Evolutionary conservation across 2,329 filamentous ascomycete genomes (phyloP).

Genomic region (Xylariaceae sp.): DNA sequence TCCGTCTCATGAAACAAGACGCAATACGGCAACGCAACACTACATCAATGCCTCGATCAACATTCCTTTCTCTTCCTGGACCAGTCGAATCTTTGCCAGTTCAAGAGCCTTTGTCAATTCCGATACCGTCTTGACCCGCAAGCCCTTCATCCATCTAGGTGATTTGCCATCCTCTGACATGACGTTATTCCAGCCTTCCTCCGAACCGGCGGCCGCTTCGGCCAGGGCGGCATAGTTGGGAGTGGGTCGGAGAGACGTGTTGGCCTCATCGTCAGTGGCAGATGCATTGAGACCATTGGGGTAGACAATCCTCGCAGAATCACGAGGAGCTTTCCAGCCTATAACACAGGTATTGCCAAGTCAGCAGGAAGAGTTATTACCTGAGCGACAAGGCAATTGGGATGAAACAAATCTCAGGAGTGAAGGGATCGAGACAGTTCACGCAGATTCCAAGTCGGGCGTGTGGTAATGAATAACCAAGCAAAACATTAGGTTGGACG

Average conservation of each 20-base stretch:
- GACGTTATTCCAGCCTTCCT: constrained; percentile 11
- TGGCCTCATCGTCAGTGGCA: constrained; percentile 24
- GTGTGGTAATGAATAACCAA: not conserved
- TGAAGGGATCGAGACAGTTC: too few species aligned
- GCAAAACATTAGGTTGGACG: not conserved
- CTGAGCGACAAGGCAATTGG: not conserved
- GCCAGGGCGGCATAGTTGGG: constrained; percentile 26
- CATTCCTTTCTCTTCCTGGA: constrained; percentile 19
- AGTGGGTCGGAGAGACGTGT: constrained; percentile 24
- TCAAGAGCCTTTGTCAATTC: constrained; percentile 17
- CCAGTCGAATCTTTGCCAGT: constrained; percentile 12
- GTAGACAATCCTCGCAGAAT: constrained; percentile 23
- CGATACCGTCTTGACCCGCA: constrained; percentile 15
- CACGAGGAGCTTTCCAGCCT: constrained; percentile 27
- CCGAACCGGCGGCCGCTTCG: constrained; percentile 23
- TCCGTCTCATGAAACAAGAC: too few species aligned
- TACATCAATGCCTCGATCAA: constrained; percentile 22
- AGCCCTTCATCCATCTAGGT: constrained; percentile 18
- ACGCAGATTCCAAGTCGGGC: too few species aligned
- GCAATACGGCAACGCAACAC: too few species aligned
- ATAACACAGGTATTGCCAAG: too few species aligned
- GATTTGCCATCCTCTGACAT: not conserved
- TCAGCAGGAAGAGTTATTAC: too few species aligned
- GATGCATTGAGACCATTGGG: constrained; percentile 18
- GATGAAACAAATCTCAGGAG: too few species aligned